phyloP scores from a whole-genome alignment of 164 flowering plant species.

The Paratinospora sagittata region DNA sequence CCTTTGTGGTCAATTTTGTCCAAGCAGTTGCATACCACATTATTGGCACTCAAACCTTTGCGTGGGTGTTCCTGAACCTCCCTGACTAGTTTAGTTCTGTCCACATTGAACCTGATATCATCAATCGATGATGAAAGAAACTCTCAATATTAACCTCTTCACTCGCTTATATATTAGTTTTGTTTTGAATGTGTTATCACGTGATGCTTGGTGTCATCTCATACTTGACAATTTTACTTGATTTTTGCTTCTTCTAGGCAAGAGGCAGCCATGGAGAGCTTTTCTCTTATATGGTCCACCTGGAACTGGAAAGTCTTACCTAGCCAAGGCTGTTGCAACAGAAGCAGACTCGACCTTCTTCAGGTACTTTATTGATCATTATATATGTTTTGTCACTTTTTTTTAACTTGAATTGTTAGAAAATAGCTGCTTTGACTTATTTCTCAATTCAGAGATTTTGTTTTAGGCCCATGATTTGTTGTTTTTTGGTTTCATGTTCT shows the following conservation, averaged over 20 bases:
- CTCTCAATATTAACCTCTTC: neutral
- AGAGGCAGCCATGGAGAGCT: constrained; percentile 93
- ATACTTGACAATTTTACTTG: constrained; percentile 8
- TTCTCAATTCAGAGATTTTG: no score
- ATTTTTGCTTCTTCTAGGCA: constrained; percentile 41
- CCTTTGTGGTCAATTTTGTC: neutral
- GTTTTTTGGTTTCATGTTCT: neutral
- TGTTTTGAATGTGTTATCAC: neutral
- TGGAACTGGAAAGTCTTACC: constrained; percentile 96
- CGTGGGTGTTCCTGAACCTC: neutral
- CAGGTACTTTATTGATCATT: constrained; percentile 36
- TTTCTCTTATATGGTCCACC: constrained; percentile 96
- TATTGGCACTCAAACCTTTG: neutral
- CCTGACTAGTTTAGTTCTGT: neutral
- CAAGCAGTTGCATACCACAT: neutral
- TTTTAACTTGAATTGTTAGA: neutral
- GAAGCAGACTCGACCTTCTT: constrained; percentile 95
- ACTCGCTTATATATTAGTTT: neutral
- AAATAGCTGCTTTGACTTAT: neutral
- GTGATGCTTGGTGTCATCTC: neutral
- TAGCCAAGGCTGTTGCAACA: constrained; percentile 98
- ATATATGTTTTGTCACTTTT: neutral
- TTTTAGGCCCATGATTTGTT: neutral
- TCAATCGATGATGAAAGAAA: neutral
- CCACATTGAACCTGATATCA: neutral